A percentile compares a stretch with the other conserved stretches of the same genome.
Conservation (phyloP, 495 filamentous ascomycete genomes). For the Aspergillus mulundensis region DNA sequence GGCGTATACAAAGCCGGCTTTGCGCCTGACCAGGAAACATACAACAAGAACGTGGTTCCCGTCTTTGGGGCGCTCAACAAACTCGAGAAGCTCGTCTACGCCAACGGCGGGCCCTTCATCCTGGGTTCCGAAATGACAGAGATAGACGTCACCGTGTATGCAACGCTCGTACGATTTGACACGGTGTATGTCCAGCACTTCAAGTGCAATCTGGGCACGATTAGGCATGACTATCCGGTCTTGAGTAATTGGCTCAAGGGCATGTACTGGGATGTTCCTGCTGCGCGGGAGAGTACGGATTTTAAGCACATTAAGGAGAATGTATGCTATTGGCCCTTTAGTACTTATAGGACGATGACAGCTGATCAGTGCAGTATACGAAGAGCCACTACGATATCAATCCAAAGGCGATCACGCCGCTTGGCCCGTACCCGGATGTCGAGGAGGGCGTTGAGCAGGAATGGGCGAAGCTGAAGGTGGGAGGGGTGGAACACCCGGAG, state of each 20-base stretch:
- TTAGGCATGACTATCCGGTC: slow-evolving; percentile 50
- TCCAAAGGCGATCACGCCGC: slow-evolving; percentile 57
- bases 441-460: slow-evolving; percentile 41
- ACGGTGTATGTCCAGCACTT: slow-evolving; percentile 54
- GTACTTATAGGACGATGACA: not conserved
- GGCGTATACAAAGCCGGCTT: slow-evolving; percentile 57
- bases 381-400: slow-evolving; percentile 58
- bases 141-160: slow-evolving; percentile 47
- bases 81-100: slow-evolving; percentile 41
- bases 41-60: slow-evolving; percentile 38
- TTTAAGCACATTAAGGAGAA: slow-evolving; percentile 60
- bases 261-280: slow-evolving; percentile 47
- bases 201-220: slow-evolving; percentile 52
- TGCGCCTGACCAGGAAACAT: slow-evolving; percentile 42
- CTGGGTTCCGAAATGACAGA: slow-evolving; percentile 46
- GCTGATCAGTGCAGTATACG: slow-evolving; percentile 37
- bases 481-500: slow-evolving; percentile 13
- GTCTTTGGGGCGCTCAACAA: slow-evolving; percentile 52
- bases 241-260: slow-evolving; percentile 50
- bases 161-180: slow-evolving; percentile 49
- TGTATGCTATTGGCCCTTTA: too few species aligned
- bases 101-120: slow-evolving; percentile 44
- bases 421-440: slow-evolving; percentile 63
- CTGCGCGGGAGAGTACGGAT: slow-evolving; percentile 50
- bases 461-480: slow-evolving; percentile 31